A percentile compares a stretch with the other conserved stretches of the same genome.
phyloP scores from a whole-genome alignment of 305 asterid species.

The Solanum hybrid region DNA sequence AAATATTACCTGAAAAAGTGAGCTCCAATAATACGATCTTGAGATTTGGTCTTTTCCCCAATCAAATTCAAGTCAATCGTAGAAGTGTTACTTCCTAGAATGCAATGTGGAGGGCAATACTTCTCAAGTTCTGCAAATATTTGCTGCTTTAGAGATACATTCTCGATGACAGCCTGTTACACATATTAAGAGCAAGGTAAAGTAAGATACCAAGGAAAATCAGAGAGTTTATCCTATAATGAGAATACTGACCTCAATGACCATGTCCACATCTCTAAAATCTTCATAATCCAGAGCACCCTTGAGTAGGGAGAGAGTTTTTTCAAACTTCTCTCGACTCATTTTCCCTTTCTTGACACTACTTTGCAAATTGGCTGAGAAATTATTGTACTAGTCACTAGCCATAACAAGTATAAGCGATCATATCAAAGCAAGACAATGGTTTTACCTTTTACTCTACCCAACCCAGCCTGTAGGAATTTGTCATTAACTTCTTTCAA shows the following conservation, averaged over 20 bases:
- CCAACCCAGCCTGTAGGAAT: constrained; percentile 79
- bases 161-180: constrained; percentile 90
- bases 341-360: constrained; percentile 87
- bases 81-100: constrained; percentile 93
- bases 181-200: constrained; percentile 6
- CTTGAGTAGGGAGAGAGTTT: constrained; percentile 64
- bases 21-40: constrained; percentile 89
- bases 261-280: constrained; percentile 95
- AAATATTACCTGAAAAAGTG: constrained; percentile 83
- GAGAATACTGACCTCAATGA: constrained; percentile 64
- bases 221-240: not conserved
- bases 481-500: constrained; percentile 91
- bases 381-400: constrained; percentile 3
- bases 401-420: not conserved
- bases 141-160: constrained; percentile 84
- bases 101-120: constrained; percentile 85
- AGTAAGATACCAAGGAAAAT: not conserved
- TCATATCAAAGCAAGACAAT: not conserved
- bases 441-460: constrained; percentile 73
- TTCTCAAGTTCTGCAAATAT: constrained; percentile 88
- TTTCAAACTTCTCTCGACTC: constrained; percentile 72
- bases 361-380: constrained; percentile 78
- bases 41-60: constrained; percentile 80
- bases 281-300: constrained; percentile 83
- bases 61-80: constrained; percentile 89